These are phyloP conservation scores for Globisporangium spiculum DNA, from an alignment of 352 stramenopile species.

Conservation along the genomic window DNA sequence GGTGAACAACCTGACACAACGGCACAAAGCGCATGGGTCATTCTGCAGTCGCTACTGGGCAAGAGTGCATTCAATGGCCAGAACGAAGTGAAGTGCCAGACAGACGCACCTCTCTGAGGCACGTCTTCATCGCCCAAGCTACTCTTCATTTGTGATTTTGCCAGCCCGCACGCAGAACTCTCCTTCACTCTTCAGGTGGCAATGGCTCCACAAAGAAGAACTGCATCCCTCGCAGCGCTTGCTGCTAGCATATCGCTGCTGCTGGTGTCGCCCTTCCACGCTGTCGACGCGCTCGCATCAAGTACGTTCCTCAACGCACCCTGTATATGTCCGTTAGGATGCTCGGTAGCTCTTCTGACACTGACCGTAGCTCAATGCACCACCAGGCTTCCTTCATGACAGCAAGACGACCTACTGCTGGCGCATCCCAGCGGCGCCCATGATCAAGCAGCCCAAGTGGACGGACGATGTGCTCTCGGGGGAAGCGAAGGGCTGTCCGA, in stretches of 20 bases:
- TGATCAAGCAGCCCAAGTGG: conserved; percentile 11
- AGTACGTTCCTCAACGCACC: conserved; percentile 12
- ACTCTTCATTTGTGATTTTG: background rate
- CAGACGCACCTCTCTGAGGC: background rate
- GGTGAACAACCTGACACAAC: too few relatives aligned
- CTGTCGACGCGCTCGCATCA: conserved; percentile 12
- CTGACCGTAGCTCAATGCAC: background rate
- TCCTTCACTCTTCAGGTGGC: background rate
- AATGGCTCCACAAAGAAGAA: background rate
- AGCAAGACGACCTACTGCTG: conserved; percentile 36
- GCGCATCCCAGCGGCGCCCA: conserved; percentile 22
- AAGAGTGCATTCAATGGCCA: background rate
- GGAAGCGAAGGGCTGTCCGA: conserved; percentile 18
- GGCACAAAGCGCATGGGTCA: too few relatives aligned
- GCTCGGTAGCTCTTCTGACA: background rate
- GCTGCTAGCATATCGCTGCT: background rate
- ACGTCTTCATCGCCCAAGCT: background rate
- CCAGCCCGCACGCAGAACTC: background rate
- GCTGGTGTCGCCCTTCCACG: background rate
- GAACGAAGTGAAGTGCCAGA: background rate
- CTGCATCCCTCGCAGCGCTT: background rate
- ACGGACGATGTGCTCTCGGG: conserved; percentile 14
- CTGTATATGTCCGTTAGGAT: background rate
- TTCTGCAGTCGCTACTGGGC: too few relatives aligned
- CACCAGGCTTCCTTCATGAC: conserved; percentile 25